A percentile compares a stretch with the other conserved stretches of the same genome.
Evolutionary conservation across 768 basidiomycete genomes (phyloP).

Genomic region (Naematelia encephala): DNA sequence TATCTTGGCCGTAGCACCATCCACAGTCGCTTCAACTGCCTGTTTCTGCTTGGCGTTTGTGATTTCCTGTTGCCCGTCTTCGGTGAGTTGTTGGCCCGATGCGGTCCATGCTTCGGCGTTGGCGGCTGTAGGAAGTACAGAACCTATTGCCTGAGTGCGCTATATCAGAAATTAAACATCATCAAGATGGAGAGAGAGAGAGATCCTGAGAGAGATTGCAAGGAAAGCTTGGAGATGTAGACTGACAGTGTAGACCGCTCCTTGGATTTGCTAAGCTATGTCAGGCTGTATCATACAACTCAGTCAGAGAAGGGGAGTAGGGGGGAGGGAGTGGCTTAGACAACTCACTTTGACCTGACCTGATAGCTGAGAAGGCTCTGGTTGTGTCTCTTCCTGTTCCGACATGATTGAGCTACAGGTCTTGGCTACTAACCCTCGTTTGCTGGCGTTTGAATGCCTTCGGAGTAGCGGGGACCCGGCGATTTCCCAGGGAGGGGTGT

Average conservation of each 20-base stretch:
- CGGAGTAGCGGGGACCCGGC: neutral
- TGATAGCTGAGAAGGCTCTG: constrained; percentile 18
- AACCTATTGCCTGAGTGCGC: constrained; percentile 30
- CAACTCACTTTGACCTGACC: constrained; percentile 27
- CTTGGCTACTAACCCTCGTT: neutral
- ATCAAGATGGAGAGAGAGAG: no score
- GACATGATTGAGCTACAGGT: no score
- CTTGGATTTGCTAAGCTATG: constrained; percentile 18
- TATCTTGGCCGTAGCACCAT: constrained; percentile 29
- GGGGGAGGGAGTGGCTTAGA: no score
- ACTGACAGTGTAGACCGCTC: constrained; percentile 22
- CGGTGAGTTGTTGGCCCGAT: constrained; percentile 24
- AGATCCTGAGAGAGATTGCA: no score
- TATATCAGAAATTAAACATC: neutral
- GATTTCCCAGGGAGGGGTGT: neutral
- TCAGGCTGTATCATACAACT: no score
- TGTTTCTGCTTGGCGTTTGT: constrained; percentile 31
- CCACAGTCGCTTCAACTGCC: constrained; percentile 31
- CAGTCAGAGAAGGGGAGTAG: no score
- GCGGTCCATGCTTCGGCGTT: constrained; percentile 21
- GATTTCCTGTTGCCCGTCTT: constrained; percentile 31
- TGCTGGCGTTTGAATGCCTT: neutral
- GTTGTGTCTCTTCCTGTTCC: neutral
- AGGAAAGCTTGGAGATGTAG: neutral
- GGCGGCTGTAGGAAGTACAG: constrained; percentile 33